Conservation (phyloP, 1,139 yeast genomes). For the Debaryomyces nepalensis region DNA sequence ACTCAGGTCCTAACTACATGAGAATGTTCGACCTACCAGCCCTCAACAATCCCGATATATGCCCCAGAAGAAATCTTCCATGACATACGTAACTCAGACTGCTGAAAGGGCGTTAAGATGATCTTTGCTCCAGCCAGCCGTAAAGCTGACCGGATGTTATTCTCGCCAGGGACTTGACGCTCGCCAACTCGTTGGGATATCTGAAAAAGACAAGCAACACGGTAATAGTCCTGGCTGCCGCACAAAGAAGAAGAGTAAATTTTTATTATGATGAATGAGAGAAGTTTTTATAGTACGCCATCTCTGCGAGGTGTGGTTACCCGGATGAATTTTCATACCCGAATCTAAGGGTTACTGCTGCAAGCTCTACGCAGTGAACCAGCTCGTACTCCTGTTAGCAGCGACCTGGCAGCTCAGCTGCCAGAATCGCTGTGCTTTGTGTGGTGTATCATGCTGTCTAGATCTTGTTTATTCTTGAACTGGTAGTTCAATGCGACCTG, state of each 20-base stretch:
- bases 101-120: conserved; percentile 56
- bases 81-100: conserved; percentile 19
- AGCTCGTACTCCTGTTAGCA: too few relatives aligned
- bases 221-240: conserved; percentile 62
- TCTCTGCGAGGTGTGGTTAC: conserved; percentile 4
- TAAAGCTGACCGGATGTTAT: conserved; percentile 33
- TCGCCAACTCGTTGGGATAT: conserved; percentile 57
- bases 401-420: too few relatives aligned
- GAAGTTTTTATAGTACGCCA: conserved; percentile 14
- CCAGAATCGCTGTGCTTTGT: too few relatives aligned
- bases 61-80: conserved; percentile 19
- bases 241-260: conserved; percentile 40
- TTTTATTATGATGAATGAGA: conserved; percentile 7
- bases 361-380: too few relatives aligned
- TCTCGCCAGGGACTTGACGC: conserved; percentile 63
- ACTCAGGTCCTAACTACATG: conserved; percentile 5
- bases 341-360: too few relatives aligned
- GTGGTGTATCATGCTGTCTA: too few relatives aligned
- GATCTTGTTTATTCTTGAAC: too few relatives aligned
- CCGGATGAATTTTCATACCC: too few relatives aligned
- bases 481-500: too few relatives aligned
- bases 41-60: conserved; percentile 41
- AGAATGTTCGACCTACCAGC: conserved; percentile 56
- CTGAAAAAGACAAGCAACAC: conserved; percentile 60
- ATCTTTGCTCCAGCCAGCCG: conserved; percentile 36